phyloP scores from a whole-genome alignment of 768 basidiomycete genomes.

The Amanita polypyramis region DNA sequence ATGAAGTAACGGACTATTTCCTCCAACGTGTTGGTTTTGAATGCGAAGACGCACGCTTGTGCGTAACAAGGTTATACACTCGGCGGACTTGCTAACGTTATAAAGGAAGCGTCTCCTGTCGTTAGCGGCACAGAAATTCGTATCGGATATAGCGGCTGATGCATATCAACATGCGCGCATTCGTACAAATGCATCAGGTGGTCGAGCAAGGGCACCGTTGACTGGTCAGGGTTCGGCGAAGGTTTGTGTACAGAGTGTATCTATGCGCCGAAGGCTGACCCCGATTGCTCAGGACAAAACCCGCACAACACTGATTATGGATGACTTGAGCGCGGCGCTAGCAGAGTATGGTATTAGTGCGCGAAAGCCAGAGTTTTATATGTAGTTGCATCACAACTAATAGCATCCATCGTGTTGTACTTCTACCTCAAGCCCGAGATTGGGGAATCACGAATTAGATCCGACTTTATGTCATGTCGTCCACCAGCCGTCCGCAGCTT shows the following conservation, averaged over 20 bases:
- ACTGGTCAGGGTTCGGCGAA: slow-evolving; percentile 52
- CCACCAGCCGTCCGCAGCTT: slow-evolving; percentile 52
- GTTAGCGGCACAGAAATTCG: slow-evolving; percentile 94
- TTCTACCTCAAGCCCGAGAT: slow-evolving; percentile 11
- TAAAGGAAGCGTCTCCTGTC: slow-evolving; percentile 87
- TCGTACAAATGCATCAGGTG: slow-evolving; percentile 76
- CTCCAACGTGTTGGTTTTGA: slow-evolving; percentile 94
- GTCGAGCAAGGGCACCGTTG: slow-evolving; percentile 50
- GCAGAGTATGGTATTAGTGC: slow-evolving; percentile 94
- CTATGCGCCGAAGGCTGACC: neutral
- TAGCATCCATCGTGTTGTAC: slow-evolving; percentile 1
- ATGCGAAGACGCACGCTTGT: slow-evolving; percentile 90
- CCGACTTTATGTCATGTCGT: slow-evolving; percentile 22
- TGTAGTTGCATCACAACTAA: slow-evolving; percentile 28
- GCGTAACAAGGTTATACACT: slow-evolving; percentile 5
- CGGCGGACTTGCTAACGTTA: neutral
- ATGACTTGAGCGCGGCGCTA: slow-evolving; percentile 87
- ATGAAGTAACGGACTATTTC: slow-evolving; percentile 96
- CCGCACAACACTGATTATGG: slow-evolving; percentile 92
- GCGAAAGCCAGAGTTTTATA: slow-evolving; percentile 90
- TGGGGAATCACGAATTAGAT: slow-evolving; percentile 10
- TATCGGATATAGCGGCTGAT: slow-evolving; percentile 92
- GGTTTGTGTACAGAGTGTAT: slow-evolving; percentile 26
- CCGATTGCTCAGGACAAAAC: slow-evolving; percentile 60
- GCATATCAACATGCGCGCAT: slow-evolving; percentile 97